Percentiles rank a stretch among this genome's conserved stretches.
phyloP scores from a whole-genome alignment of 1,284 basidiomycete species.

The Cryptococcus sp. region DNA sequence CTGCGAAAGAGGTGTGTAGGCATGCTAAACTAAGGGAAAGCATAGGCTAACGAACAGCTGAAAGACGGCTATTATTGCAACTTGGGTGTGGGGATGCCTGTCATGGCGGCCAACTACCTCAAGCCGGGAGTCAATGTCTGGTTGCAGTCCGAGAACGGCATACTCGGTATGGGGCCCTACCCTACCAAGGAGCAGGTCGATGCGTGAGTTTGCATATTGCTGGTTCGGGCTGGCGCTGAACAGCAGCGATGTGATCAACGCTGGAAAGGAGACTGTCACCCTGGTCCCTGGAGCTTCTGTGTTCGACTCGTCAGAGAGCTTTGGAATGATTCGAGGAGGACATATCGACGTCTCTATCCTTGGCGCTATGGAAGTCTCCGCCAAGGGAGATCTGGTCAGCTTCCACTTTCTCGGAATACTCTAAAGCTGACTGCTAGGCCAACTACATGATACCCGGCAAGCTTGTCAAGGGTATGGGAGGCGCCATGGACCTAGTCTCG shows the following conservation, averaged over 20 bases:
- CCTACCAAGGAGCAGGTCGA: slow-evolving; percentile 82
- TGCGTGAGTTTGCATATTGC: slow-evolving; percentile 56
- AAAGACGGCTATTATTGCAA: slow-evolving; percentile 73
- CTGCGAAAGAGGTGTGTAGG: slow-evolving; percentile 74
- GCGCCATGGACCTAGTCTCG: slow-evolving; percentile 92
- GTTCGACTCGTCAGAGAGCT: slow-evolving; percentile 60
- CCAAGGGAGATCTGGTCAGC: slow-evolving; percentile 75
- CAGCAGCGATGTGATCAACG: slow-evolving; percentile 79
- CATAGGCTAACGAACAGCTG: slow-evolving; percentile 1
- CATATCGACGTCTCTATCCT: slow-evolving; percentile 91
- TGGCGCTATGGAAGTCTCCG: slow-evolving; percentile 86
- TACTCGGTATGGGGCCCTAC: slow-evolving; percentile 92
- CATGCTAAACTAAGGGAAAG: not conserved
- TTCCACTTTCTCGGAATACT: not conserved
- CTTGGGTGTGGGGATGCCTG: slow-evolving; percentile 82
- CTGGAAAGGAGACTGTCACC: slow-evolving; percentile 93
- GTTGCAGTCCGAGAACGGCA: slow-evolving; percentile 92
- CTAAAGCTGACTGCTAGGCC: slow-evolving; percentile 39
- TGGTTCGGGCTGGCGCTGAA: not conserved
- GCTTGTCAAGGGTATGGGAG: slow-evolving; percentile 85
- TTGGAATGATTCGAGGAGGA: slow-evolving; percentile 93
- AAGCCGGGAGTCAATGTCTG: slow-evolving; percentile 75
- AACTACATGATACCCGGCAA: slow-evolving; percentile 98
- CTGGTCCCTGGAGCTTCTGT: slow-evolving; percentile 85
- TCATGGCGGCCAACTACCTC: slow-evolving; percentile 78